Evolutionary conservation across 2,329 filamentous ascomycete genomes (phyloP).

Genomic region (Xylariaceae sp.): DNA sequence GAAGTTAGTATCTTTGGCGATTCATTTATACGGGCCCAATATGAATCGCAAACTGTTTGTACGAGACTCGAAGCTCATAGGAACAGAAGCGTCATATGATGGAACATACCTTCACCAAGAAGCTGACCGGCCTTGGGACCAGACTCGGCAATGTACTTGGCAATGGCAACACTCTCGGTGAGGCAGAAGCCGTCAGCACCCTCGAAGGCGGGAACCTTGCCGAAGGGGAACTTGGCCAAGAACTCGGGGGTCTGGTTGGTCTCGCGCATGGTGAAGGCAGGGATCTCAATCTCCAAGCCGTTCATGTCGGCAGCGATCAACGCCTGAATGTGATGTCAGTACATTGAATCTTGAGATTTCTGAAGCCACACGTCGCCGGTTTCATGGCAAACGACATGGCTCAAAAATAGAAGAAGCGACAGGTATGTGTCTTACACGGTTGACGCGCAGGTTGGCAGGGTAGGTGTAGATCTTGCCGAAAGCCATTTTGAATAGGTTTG

Average conservation of each 20-base stretch:
- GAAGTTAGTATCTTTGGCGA: not conserved
- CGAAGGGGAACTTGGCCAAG: conserved; percentile 46
- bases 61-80: too few relatives aligned
- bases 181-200: conserved; percentile 43
- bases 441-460: conserved; percentile 35
- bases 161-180: conserved; percentile 44
- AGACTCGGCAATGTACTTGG: conserved; percentile 41
- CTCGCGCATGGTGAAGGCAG: conserved; percentile 37
- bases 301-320: conserved; percentile 37
- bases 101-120: conserved; percentile 32
- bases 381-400: not conserved
- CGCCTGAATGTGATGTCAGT: conserved; percentile 26
- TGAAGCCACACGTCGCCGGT: not conserved
- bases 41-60: too few relatives aligned
- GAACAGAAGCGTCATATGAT: too few relatives aligned
- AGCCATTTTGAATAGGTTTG: conserved; percentile 31
- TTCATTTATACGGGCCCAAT: not conserved
- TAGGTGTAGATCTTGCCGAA: conserved; percentile 39
- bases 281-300: conserved; percentile 34
- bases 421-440: conserved; percentile 30
- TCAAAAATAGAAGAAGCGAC: not conserved
- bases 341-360: not conserved
- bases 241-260: conserved; percentile 43
- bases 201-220: conserved; percentile 47
- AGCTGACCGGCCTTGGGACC: conserved; percentile 42